Evolutionary conservation across 1,284 basidiomycete species (phyloP), one percentile per base, ranked within the genome.

Genomic region (Vanrija pseudolonga): DNA sequence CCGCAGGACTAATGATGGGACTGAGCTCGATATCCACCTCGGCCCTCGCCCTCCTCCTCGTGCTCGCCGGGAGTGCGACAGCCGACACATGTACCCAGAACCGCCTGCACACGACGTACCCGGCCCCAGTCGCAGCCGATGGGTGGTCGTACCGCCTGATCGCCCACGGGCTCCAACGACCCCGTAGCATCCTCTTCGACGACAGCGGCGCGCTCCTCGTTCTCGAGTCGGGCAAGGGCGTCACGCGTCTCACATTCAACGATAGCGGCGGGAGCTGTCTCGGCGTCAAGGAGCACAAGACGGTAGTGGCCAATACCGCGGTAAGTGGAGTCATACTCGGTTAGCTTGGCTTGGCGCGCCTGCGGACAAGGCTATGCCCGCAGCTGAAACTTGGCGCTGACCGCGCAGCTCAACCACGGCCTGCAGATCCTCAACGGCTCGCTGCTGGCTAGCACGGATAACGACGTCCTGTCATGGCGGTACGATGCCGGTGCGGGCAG

Each of bases 101-200:
- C 50, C 26, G 18, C 4, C 45, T 56, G 36, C 12, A 19, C n/a
- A 38, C 50, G 2, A 8, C 17, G 18, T 52, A 56, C 22, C 20
- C 28, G 6, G 15, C 46, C 8, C 55, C 55, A 1, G 20, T 41
- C 6, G 42, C 43, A 1, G 50, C 32, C 1, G 37, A 50, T 18
- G 50, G 50, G 2, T 56, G 50, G 50, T 23, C 36, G 0, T 45
- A 32, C 17, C 55, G 51, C 19, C 18, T 57, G 4, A 28, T 53
- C 36, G 51, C 47, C 0, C 47, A 50, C 40, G 46, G 42, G 2
- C 24, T 57, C 7, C 24, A 17, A 5, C 42, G 39, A 22, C 55
- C 55, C 14, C 55, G 55, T 23, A 38, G 43, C 5, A n/a, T 57
- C 47, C 18, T 32, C 20, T 57, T 57, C 45, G 55, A 57, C 37